A percentile compares a stretch with the other conserved stretches of the same genome.
Conservation (phyloP, 768 basidiomycete genomes). For the Pulveroboletus sp. region DNA sequence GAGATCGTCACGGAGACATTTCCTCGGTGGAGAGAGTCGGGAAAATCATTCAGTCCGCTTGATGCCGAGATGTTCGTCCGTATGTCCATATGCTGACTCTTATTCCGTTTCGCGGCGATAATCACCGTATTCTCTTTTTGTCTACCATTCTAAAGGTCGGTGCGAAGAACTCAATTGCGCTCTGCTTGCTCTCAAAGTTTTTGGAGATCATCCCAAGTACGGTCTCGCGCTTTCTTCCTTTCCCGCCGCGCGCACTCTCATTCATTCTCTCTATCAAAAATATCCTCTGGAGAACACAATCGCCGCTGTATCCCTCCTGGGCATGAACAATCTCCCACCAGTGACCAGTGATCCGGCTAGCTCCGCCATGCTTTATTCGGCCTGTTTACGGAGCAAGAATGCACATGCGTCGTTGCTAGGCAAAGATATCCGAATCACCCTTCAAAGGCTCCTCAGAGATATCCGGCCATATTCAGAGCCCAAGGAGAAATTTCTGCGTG, state of each 20-base stretch:
- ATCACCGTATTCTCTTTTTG: neutral
- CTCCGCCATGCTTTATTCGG: constrained; percentile 52
- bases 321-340: constrained; percentile 50
- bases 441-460: constrained; percentile 32
- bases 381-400: constrained; percentile 47
- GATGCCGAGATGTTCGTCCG: constrained; percentile 52
- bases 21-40: constrained; percentile 47
- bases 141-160: constrained; percentile 41
- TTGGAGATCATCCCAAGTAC: constrained; percentile 61
- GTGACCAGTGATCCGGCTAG: constrained; percentile 53
- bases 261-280: constrained; percentile 50
- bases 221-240: constrained; percentile 47
- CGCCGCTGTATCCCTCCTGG: constrained; percentile 50
- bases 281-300: constrained; percentile 47
- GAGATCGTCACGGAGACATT: constrained; percentile 43
- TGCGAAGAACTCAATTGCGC: constrained; percentile 57
- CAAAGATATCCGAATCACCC: constrained; percentile 38
- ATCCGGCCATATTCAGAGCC: constrained; percentile 20
- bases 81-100: constrained; percentile 33
- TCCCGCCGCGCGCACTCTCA: constrained; percentile 49
- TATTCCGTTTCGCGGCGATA: neutral
- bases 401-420: constrained; percentile 40
- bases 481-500: constrained; percentile 15
- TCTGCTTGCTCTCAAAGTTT: constrained; percentile 53
- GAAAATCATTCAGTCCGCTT: constrained; percentile 35